Evolutionary conservation across 2,329 filamentous ascomycete genomes (phyloP).

Genomic region (Penicillium sp.): DNA sequence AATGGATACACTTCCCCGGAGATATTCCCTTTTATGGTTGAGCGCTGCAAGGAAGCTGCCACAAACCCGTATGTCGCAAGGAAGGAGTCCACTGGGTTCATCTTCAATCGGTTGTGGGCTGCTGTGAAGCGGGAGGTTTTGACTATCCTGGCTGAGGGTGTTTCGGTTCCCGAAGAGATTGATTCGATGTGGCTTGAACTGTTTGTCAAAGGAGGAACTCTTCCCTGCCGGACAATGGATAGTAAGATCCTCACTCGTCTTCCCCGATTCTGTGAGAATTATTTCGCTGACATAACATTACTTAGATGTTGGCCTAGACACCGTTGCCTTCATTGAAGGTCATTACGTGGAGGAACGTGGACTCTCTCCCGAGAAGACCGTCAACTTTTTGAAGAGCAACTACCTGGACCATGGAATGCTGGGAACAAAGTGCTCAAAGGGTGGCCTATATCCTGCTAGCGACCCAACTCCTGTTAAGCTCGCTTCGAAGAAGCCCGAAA

Average conservation of each 20-base stretch:
- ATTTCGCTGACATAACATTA: background rate
- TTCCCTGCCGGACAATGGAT: constrained; percentile 50
- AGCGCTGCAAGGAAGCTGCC: constrained; percentile 43
- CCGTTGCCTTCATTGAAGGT: constrained; percentile 54
- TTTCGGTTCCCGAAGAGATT: constrained; percentile 51
- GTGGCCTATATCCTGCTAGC: constrained; percentile 42
- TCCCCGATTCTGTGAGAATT: background rate
- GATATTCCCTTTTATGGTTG: constrained; percentile 50
- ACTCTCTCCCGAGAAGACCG: constrained; percentile 40
- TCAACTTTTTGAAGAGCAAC: constrained; percentile 48
- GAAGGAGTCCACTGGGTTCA: constrained; percentile 54
- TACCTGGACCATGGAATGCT: constrained; percentile 52
- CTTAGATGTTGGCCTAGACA: constrained; percentile 52
- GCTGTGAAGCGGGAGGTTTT: constrained; percentile 56
- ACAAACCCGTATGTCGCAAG: constrained; percentile 46
- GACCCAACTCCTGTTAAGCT: background rate
- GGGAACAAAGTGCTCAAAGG: constrained; percentile 46
- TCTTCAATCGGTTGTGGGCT: constrained; percentile 58
- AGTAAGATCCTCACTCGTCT: constrained; percentile 16
- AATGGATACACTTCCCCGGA: constrained; percentile 45
- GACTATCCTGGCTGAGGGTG: constrained; percentile 52
- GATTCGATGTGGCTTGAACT: constrained; percentile 49
- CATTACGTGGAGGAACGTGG: constrained; percentile 55
- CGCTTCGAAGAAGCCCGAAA: background rate
- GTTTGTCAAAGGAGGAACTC: constrained; percentile 33